Evolutionary conservation across 106 monocot species (phyloP).

Genomic region (Triglochin maritima): DNA sequence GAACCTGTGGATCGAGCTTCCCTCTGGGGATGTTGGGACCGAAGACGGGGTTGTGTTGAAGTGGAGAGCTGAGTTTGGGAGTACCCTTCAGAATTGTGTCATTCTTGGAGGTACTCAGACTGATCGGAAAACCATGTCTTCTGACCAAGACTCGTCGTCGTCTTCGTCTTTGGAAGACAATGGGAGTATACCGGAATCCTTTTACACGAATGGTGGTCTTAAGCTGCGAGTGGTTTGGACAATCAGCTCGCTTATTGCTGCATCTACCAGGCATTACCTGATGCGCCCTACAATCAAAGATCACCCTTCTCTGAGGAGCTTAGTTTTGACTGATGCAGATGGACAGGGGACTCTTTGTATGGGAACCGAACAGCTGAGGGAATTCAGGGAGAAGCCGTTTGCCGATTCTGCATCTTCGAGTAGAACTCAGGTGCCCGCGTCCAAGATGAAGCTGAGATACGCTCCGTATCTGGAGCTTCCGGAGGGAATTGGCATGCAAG

Average conservation of each 20-base stretch:
- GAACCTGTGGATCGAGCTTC: constrained; percentile 24
- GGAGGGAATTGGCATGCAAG: constrained; percentile 53
- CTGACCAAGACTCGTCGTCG: constrained; percentile 10
- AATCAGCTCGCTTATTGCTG: constrained; percentile 79
- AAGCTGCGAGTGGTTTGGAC: constrained; percentile 86
- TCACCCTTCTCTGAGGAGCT: constrained; percentile 55
- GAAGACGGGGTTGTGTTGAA: constrained; percentile 26
- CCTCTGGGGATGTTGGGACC: constrained; percentile 20
- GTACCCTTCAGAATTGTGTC: constrained; percentile 25
- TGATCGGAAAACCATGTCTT: constrained; percentile 23
- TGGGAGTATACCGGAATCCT: constrained; percentile 79
- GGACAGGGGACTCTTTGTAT: constrained; percentile 66
- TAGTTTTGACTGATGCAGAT: constrained; percentile 71
- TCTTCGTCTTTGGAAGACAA: constrained; percentile 31
- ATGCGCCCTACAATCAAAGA: constrained; percentile 57
- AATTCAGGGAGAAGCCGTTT: constrained; percentile 72
- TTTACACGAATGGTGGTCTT: constrained; percentile 78
- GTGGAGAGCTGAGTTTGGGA: constrained; percentile 33
- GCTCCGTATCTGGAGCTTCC: constrained; percentile 66
- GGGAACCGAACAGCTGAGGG: constrained; percentile 56
- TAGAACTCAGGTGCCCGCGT: constrained; percentile 72
- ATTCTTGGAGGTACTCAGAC: constrained; percentile 44
- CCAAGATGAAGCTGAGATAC: constrained; percentile 67
- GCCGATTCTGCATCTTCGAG: constrained; percentile 49
- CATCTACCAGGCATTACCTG: constrained; percentile 74